Base-by-base conservation (phyloP, 2,329 filamentous ascomycete species). In the Phoma herbarum region DNA sequence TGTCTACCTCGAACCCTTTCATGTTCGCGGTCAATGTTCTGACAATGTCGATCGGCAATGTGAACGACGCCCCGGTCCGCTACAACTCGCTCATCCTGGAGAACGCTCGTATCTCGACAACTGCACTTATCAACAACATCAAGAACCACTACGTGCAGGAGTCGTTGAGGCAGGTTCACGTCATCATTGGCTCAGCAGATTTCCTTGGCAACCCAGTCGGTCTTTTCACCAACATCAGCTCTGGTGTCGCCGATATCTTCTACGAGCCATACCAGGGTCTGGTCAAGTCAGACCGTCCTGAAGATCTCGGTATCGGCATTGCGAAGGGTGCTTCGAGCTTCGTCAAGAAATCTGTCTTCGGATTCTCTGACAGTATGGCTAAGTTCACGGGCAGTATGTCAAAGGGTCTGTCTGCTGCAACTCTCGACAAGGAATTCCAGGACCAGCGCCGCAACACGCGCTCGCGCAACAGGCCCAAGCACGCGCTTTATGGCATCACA, bases 1-100 rank as follows among this genome's bases (percentile, higher is more conserved):
- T 93, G 45, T 92, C 92, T 45, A 81, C 80, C 14, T 92, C 92
- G 41, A 99, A 97, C 73, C 96, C 96, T 0, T 85, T 99, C 76
- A 98, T 98, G 93, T 99, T 98, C 81, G 93, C 97, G 75, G 88
- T 98, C 76, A 98, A 99, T 73, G 92, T 98, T 66, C 88, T 99
- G 82, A 98, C 96, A 0, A 99, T 99, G 95, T 96, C 95, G 14
- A 95, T 99, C 71, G 95, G 95, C 64, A 99, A 99, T 71, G 92
- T 99, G 82, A 99, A 99, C 71, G 96, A 99, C 78, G 95, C 95
- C 7, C 96, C 95, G 0, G 88, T 99, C 52, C 89, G 92, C 46
- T 88, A 99, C 74, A 99, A 98, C 63, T 92, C 95, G 1, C 82
- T 99, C 23, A 91, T 99, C 81, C 81, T 99, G 23, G 95, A 99